Conservation (phyloP, 148 eudicot genomes). For the Chenopodium berlandieri region DNA sequence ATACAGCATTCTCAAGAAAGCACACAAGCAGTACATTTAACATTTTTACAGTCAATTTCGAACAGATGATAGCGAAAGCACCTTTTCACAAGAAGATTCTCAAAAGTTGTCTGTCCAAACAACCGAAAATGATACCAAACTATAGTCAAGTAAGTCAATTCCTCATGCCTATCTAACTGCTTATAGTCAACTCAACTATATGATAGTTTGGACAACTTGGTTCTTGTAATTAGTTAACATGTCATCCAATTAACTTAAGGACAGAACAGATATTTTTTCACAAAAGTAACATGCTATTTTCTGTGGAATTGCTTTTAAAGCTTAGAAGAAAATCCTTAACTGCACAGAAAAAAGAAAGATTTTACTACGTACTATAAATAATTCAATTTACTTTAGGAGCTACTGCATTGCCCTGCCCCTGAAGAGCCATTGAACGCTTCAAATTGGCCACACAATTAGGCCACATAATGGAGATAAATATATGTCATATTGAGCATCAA, state of each 20-base stretch:
- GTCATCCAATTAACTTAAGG: not conserved
- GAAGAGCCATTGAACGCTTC: no score
- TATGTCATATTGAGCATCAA: not conserved
- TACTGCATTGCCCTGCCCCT: not conserved
- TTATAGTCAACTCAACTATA: not conserved
- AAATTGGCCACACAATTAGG: no score
- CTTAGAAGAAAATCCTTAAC: no score
- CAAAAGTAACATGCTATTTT: not conserved
- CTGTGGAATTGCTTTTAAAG: not conserved
- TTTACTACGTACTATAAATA: not conserved
- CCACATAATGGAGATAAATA: not conserved
- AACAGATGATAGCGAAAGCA: not conserved
- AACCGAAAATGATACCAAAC: conserved; percentile 1
- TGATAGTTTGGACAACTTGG: not conserved
- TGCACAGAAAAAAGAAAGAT: not conserved
- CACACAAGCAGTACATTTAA: not conserved
- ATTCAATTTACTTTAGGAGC: not conserved
- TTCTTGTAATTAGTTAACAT: not conserved
- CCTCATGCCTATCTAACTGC: not conserved
- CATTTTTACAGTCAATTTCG: not conserved
- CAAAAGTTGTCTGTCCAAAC: not conserved
- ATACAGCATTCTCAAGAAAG: not conserved
- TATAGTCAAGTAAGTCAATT: not conserved
- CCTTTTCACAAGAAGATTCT: conserved; percentile 5
- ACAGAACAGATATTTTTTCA: not conserved